Evolutionary conservation across 176 grass and related monocot genomes (phyloP).

Genomic region (Hyparrhenia diplandra): DNA sequence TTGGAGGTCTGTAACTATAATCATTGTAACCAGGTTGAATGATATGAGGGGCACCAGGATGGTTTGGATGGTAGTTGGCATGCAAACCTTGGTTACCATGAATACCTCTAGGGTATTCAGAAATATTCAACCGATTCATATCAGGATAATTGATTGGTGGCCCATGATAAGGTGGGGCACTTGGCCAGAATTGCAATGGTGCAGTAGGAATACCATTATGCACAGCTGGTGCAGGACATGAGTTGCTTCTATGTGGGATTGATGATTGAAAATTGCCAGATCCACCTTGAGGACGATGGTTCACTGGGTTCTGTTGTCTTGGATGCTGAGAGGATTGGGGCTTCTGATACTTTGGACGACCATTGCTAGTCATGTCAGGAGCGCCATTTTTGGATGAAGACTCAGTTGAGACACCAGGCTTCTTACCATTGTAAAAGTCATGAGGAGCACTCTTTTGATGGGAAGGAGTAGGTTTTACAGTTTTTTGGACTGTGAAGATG

Average conservation of each 20-base stretch:
- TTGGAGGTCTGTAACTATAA: slow-evolving; percentile 55
- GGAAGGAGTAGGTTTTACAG: slow-evolving; percentile 33
- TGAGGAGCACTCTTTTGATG: slow-evolving; percentile 49
- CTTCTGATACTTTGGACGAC: slow-evolving; percentile 50
- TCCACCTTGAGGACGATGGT: slow-evolving; percentile 34
- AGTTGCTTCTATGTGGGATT: slow-evolving; percentile 55
- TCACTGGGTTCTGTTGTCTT: slow-evolving; percentile 36
- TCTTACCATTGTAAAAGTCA: slow-evolving; percentile 49
- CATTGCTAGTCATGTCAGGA: slow-evolving; percentile 33
- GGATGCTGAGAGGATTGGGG: slow-evolving; percentile 32
- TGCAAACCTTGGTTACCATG: slow-evolving; percentile 47
- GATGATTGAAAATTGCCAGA: slow-evolving; percentile 45
- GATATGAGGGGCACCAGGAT: slow-evolving; percentile 42
- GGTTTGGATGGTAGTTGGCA: slow-evolving; percentile 47
- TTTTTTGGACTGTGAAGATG: slow-evolving; percentile 41
- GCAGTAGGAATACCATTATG: slow-evolving; percentile 27
- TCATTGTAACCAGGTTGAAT: slow-evolving; percentile 45
- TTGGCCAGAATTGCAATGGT: slow-evolving; percentile 57
- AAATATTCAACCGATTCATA: slow-evolving; percentile 43
- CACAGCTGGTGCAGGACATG: slow-evolving; percentile 43
- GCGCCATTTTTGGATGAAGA: slow-evolving; percentile 35
- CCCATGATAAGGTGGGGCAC: slow-evolving; percentile 33
- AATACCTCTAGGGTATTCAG: slow-evolving; percentile 51
- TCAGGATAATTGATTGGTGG: slow-evolving; percentile 45
- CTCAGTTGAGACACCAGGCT: slow-evolving; percentile 33